Evolutionary conservation across 148 eudicot genomes (phyloP), one percentile per base, ranked within the genome.

Genomic region (Persicaria maculosa): DNA sequence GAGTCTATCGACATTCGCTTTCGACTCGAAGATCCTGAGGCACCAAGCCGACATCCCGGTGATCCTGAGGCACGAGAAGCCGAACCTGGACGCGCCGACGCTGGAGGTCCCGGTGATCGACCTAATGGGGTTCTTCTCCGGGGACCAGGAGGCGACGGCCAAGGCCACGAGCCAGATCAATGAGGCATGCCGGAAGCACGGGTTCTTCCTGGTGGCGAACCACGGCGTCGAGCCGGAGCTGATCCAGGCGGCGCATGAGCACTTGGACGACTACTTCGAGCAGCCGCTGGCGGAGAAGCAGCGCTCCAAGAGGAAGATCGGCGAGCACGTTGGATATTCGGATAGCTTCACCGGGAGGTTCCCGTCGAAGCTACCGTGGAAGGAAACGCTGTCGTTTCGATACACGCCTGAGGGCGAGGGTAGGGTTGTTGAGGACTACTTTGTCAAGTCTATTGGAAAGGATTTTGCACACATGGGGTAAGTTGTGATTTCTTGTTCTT

Each of bases 21-120:
- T 85, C 70, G 83, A 82, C 64, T 76, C 84, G 55, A 68, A 76
- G 8, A 10, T 82, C 45, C 53, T 82, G 2, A 58, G 73, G 22
- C 74, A 76, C 20, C 50, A 81, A 36, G 7, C 76, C 16, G 74
- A 80, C 77, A 83, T 88, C 55, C 91, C 88, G 2, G 4, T 88
- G 31, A 85, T 87, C 85, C 91, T 88, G 4, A 85, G 83, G 73
- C 74, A 85, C 55, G 91, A 88, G 44, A 81, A 76, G 76, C 88
- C 88, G 6, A 2, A 36, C 12, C 5, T 72, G 7, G 15, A 17
- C 20, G 52, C 82, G 1, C 72, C 47, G 10, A 85, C 80, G 25
- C 83, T 88, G 6, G 25, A 15, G 1, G 87, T 85, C 2, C 91
- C 91, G 0, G 70, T 80, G 12, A 10, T 88, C 11, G 86, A 88